Evolutionary conservation across 345 rosid genomes (phyloP), one percentile per base, ranked within the genome.

Genomic region (Xanthoceras sorbifolium): DNA sequence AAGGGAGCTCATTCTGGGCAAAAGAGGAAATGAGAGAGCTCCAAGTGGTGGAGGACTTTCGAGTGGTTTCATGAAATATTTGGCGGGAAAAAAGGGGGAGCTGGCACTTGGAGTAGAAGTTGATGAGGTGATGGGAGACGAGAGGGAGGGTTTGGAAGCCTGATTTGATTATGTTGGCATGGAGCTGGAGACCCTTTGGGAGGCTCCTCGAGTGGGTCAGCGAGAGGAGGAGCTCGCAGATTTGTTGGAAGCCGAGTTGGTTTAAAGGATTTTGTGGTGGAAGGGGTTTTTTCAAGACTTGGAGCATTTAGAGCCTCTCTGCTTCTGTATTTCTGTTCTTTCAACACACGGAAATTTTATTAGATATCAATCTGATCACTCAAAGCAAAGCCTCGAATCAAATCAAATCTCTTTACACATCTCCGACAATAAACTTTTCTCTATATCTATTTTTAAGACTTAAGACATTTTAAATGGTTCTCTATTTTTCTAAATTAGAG

Each of bases 21-120:
- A 91, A 90, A 8, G 92, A 85, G 62, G 98, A 91, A 48, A 94
- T 90, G 18, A 93, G 76, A 0, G 98, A 94, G 81, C 98, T 94
- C 98, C 98, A 94, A 55, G 97, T 93, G 5, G 97, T 93, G 81
- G 89, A 14, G 4, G 89, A 88, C 72, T 81, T 88, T 2, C 6
- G 32, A 0, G 84, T 82, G 62, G 84, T 20, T 59, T 90, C 93
- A n/a, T 93, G 81, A 79, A 94, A 94, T 63, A 88, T 82, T 78
- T 73, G 86, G 32, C 79, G 82, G 75, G 97, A 85, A 20, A 75
- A 75, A 18, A 88, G 67, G 9, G 98, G 97, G 44, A 90, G 86
- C 54, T 91, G 90, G 26, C 87, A 79, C 71, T 94, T 94, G 85
- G 98, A 90, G 83, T 94, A 93, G 87, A 94, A 89, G 78, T 91